Evolutionary conservation across 768 basidiomycete genomes (phyloP).

Genomic region (Tylopilus felleus): DNA sequence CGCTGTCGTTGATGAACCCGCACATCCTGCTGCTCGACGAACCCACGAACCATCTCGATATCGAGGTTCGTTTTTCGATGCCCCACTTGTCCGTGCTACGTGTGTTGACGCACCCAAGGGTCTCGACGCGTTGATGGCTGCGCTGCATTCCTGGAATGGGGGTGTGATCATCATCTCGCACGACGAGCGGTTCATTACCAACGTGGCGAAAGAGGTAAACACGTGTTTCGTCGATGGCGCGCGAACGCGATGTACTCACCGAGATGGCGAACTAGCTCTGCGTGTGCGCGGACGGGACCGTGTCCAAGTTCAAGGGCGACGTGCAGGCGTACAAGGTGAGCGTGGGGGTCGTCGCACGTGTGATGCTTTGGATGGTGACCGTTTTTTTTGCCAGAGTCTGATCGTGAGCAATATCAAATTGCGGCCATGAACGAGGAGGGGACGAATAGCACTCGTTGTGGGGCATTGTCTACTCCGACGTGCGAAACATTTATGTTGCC

Average conservation of each 20-base stretch:
- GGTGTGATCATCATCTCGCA: constrained; percentile 93
- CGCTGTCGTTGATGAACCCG: constrained; percentile 80
- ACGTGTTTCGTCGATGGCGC: not conserved
- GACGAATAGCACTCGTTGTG: not conserved
- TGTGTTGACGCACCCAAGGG: constrained; percentile 47
- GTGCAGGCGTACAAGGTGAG: constrained; percentile 87
- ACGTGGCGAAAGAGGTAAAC: constrained; percentile 75
- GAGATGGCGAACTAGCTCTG: constrained; percentile 56
- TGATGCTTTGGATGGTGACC: not conserved
- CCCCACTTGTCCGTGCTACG: not conserved
- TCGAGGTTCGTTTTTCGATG: constrained; percentile 54
- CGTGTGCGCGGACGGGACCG: constrained; percentile 86
- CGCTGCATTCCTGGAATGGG: constrained; percentile 77
- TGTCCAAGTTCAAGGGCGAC: constrained; percentile 83
- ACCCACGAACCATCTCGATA: constrained; percentile 96
- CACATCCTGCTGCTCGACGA: constrained; percentile 95
- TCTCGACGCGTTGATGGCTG: constrained; percentile 91
- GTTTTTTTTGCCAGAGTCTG: constrained; percentile 47
- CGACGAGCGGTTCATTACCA: constrained; percentile 94
- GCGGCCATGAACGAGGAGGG: constrained; percentile 37
- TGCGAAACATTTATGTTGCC: not conserved
- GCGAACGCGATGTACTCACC: not conserved
- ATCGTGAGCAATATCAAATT: constrained; percentile 72
- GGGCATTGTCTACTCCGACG: not conserved
- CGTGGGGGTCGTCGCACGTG: not conserved